These are phyloP conservation scores for Crithidia fasciculata DNA, from an alignment of 208 protist species.

Conservation along the genomic window DNA sequence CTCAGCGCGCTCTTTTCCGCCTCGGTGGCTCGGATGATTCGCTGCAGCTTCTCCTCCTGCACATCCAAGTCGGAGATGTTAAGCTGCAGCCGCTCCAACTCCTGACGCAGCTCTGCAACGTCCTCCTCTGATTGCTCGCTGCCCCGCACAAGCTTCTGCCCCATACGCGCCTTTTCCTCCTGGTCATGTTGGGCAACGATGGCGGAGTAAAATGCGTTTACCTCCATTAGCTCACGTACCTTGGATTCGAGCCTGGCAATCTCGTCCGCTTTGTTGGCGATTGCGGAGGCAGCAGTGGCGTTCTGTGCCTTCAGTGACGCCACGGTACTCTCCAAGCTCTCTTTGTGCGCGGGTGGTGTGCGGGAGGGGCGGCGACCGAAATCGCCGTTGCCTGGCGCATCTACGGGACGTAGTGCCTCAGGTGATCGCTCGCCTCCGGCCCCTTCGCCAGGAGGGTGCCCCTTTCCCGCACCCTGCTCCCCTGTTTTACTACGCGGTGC, in stretches of 20 bases:
- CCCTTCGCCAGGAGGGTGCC: constrained; percentile 8
- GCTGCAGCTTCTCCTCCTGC: constrained; percentile 53
- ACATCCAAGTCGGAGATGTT: constrained; percentile 36
- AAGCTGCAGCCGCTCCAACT: constrained; percentile 37
- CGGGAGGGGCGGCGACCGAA: constrained; percentile 3
- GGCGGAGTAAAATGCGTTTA: constrained; percentile 82
- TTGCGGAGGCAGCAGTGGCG: constrained; percentile 25
- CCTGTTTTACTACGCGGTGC: background rate
- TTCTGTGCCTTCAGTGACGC: constrained; percentile 19
- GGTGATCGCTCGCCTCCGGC: constrained; percentile 3
- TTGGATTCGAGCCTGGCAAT: constrained; percentile 63
- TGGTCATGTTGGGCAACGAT: constrained; percentile 80
- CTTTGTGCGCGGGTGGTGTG: constrained; percentile 11
- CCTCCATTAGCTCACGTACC: constrained; percentile 75
- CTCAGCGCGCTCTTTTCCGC: constrained; percentile 38
- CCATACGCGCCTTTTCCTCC: constrained; percentile 47
- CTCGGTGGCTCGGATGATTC: constrained; percentile 36
- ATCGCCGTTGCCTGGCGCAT: constrained; percentile 12
- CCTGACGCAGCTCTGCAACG: constrained; percentile 14
- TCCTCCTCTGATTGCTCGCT: constrained; percentile 22
- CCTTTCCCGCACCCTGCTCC: constrained; percentile 7
- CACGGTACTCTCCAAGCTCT: background rate
- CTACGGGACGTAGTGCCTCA: background rate
- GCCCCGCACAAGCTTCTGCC: constrained; percentile 5
- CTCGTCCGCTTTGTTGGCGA: constrained; percentile 60